Conservation (phyloP, 768 basidiomycete genomes). For the Boletus vermiculosoides region DNA sequence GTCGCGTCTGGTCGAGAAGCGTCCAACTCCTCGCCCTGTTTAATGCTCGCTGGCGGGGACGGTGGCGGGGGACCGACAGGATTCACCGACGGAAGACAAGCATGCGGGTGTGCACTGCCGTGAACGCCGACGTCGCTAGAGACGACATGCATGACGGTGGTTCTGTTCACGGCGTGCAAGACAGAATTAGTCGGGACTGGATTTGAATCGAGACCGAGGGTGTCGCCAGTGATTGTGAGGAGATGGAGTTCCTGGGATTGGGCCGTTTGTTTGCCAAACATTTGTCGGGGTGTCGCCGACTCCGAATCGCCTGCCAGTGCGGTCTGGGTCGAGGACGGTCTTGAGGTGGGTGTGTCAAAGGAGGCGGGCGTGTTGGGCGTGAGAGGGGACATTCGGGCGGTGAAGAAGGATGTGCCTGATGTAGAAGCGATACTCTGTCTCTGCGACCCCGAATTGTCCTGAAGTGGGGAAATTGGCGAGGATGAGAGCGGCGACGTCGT, state of each 20-base stretch:
- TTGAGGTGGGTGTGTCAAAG: constrained; percentile 28
- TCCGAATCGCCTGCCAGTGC: constrained; percentile 16
- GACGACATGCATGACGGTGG: constrained; percentile 34
- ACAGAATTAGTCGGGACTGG: constrained; percentile 33
- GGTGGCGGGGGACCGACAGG: constrained; percentile 56
- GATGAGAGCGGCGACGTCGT: constrained; percentile 15
- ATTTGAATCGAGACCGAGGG: constrained; percentile 42
- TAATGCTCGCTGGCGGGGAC: constrained; percentile 47
- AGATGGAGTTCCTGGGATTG: constrained; percentile 51
- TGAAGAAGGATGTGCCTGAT: constrained; percentile 26
- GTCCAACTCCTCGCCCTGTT: constrained; percentile 16
- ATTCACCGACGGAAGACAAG: neutral
- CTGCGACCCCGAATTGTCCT: constrained; percentile 16
- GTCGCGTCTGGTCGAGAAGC: constrained; percentile 24
- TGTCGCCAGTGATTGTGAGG: constrained; percentile 52
- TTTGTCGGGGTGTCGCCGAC: constrained; percentile 35
- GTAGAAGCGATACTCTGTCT: constrained; percentile 28
- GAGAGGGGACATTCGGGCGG: constrained; percentile 26
- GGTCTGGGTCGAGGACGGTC: constrained; percentile 38
- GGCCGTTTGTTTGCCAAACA: constrained; percentile 25
- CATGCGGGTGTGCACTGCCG: neutral
- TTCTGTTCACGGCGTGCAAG: constrained; percentile 36
- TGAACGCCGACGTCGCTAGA: constrained; percentile 19
- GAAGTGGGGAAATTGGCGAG: constrained; percentile 12
- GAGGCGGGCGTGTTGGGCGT: constrained; percentile 22